These are phyloP conservation scores for Botrytis byssoidea DNA, from an alignment of 2,329 filamentous ascomycete genomes.

Conservation along the genomic window DNA sequence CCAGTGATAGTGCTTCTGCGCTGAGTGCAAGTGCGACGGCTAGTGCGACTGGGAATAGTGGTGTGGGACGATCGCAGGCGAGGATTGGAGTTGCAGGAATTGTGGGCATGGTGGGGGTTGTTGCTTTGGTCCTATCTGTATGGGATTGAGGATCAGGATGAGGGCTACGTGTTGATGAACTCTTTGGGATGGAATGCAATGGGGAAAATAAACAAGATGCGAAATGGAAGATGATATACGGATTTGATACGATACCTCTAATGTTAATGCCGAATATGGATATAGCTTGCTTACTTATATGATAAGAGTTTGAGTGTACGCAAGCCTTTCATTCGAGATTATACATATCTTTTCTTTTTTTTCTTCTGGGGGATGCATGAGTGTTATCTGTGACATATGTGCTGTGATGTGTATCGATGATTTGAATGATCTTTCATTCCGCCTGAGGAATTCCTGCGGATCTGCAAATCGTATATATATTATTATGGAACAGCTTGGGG, in stretches of 20 bases:
- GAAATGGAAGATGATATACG: background rate
- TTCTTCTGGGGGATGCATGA: background rate
- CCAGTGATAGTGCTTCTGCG: background rate
- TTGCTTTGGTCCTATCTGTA: background rate
- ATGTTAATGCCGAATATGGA: slow-evolving; percentile 1
- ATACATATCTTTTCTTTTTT: background rate
- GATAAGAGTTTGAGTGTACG: background rate
- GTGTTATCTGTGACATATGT: background rate
- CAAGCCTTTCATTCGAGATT: background rate
- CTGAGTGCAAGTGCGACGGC: slow-evolving; percentile 3
- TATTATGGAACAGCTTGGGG: background rate
- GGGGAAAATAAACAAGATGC: background rate
- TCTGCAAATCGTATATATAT: background rate
- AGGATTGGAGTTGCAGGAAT: background rate
- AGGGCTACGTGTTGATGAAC: background rate
- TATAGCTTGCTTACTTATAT: background rate
- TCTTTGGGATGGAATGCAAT: background rate
- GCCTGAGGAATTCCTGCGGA: background rate
- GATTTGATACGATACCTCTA: slow-evolving; percentile 12
- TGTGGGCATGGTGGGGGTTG: background rate
- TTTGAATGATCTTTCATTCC: background rate
- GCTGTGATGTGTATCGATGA: background rate
- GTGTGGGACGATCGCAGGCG: background rate
- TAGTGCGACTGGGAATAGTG: slow-evolving; percentile 12
- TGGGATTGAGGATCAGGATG: background rate